Evolutionary conservation across 176 grass and related monocot species (phyloP), one percentile per base, ranked within the genome.

Genomic region (Bromus sterilis): DNA sequence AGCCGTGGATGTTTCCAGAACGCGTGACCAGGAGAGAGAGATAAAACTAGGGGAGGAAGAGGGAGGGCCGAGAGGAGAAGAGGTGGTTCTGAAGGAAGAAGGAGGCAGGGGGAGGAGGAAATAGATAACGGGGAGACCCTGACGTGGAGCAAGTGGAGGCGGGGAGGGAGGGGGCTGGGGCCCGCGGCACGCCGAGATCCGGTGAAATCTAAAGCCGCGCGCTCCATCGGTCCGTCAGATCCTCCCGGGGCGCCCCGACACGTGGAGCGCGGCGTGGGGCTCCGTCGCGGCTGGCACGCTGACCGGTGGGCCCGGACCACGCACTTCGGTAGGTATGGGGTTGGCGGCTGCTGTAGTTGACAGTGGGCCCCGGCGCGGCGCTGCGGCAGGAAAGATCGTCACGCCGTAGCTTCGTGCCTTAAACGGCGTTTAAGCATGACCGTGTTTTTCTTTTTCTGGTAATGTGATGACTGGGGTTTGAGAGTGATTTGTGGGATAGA

Each of bases 91-190:
- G 12, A 55, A 31, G 75, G 75, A 34, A 46, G 23, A 4, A 21
- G 75, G 44, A 57, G 80, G 71, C 64, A 7, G 5, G 21, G 26
- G 68, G 64, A 23, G 66, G 30, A 11, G 43, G 48, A 40, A 42
- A 58, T 48, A 55, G 63, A 72, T 46, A 72, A 72, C 68, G 68
- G 74, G 72, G 13, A 1, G 42, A 20, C 32, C 59, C 41, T 86
- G 90, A 95, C 92, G 79, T 98, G 92, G 95, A 82, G 77, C 63
- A 93, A 91, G 81, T 86, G 86, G 86, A 87, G 95, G 86, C 82
- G 83, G 46, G 88, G 44, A 89, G 74, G 10, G 41, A 36, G 61
- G 68, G 67, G 58, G 31, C 62, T 2, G 78, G 92, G 83, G 4
- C 89, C 65, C n/a, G 24, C 32, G 31, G 16, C 69, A 41, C 9